Evolutionary conservation across 441 rosid species (phyloP).

Genomic region (Oxalis stricta): DNA sequence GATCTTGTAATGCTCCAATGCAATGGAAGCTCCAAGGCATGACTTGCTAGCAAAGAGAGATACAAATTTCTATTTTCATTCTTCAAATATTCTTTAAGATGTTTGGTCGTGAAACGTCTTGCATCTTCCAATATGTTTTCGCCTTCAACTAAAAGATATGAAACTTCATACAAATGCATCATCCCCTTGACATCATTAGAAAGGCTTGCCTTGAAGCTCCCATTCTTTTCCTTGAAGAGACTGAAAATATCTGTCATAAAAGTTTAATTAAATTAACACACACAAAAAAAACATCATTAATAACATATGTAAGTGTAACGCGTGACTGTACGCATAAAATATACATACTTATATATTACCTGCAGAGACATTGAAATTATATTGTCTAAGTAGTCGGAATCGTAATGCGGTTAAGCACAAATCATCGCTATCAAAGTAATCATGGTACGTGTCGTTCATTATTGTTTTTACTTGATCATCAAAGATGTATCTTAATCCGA

Average conservation of each 20-base stretch:
- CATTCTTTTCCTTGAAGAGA: neutral
- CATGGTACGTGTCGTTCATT: too few species aligned
- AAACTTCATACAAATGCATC: slow-evolving; percentile 2
- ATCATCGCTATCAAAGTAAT: too few species aligned
- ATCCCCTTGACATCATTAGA: neutral
- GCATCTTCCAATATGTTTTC: neutral
- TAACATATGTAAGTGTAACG: too few species aligned
- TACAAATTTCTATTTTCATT: neutral
- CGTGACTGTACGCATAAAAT: neutral
- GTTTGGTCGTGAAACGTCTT: neutral
- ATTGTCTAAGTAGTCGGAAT: neutral
- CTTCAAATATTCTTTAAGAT: neutral
- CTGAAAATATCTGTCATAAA: neutral
- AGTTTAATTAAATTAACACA: neutral
- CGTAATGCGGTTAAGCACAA: too few species aligned
- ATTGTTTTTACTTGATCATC: too few species aligned
- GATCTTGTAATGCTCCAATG: slow-evolving; percentile 17
- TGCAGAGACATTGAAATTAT: neutral
- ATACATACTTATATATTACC: neutral
- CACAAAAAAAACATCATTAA: too few species aligned
- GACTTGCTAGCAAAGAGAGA: slow-evolving; percentile 1
- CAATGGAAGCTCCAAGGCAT: slow-evolving; percentile 26
- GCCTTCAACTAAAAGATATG: neutral
- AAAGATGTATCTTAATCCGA: too few species aligned
- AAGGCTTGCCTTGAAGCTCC: neutral